Percentiles rank a stretch among this genome's conserved stretches.
These are phyloP conservation scores for Berkeleyomyces rouxiae DNA, from an alignment of 2,329 filamentous ascomycete genomes.

Conservation along the genomic window DNA sequence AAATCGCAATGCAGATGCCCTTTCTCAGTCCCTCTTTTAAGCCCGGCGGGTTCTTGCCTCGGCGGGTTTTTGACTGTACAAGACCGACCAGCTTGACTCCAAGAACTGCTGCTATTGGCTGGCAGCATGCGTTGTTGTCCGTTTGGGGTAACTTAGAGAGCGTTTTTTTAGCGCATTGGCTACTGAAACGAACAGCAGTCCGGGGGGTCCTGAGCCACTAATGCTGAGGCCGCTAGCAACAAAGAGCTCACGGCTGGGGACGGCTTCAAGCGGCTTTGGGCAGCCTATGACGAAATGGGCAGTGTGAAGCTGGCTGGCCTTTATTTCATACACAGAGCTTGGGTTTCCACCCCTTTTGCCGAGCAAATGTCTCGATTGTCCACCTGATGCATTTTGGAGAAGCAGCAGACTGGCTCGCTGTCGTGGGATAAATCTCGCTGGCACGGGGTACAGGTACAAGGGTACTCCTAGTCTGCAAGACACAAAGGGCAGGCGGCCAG, in stretches of 20 bases:
- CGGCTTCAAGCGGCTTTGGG: conserved; percentile 30
- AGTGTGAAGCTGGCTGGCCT: neutral
- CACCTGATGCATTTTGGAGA: neutral
- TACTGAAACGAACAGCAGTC: too few species aligned
- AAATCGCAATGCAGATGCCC: neutral
- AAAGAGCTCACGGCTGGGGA: too few species aligned
- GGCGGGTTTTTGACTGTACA: neutral
- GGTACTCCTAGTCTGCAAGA: neutral
- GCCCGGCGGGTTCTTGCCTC: neutral
- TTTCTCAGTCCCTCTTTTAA: neutral
- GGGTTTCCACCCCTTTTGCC: too few species aligned
- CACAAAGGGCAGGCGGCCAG: neutral
- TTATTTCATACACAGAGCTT: too few species aligned
- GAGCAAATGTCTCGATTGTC: neutral
- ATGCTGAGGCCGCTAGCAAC: too few species aligned
- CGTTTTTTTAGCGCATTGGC: conserved; percentile 5
- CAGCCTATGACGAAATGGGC: conserved; percentile 19
- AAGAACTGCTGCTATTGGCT: neutral
- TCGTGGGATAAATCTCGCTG: too few species aligned
- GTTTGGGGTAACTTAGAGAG: conserved; percentile 15
- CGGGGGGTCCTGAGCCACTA: too few species aligned
- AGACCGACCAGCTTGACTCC: neutral
- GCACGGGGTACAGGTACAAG: neutral
- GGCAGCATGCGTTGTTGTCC: neutral
- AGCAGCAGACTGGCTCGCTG: neutral